Evolutionary conservation across 192 early-diverging fungal genomes (phyloP).

Genomic region (Coemansia sp.): DNA sequence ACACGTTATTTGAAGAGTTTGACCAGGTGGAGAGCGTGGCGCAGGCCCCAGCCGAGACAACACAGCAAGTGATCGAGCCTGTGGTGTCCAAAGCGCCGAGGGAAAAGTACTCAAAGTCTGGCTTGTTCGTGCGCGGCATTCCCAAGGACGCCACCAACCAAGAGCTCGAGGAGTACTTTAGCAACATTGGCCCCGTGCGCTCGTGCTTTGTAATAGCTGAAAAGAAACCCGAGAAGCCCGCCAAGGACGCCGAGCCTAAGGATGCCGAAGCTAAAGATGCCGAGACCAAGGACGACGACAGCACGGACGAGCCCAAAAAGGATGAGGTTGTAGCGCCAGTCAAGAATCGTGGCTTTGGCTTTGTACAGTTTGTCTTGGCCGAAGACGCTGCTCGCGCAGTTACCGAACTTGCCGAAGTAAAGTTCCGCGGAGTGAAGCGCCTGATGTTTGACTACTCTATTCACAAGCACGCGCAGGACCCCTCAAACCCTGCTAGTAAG

Average conservation of each 20-base stretch:
- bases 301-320: conserved; percentile 24
- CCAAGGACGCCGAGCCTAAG: neutral
- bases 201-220: conserved; percentile 86
- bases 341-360: conserved; percentile 84
- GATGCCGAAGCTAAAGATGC: conserved; percentile 23
- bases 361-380: conserved; percentile 73
- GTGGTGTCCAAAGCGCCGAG: conserved; percentile 10
- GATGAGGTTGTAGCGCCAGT: conserved; percentile 1
- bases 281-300: conserved; percentile 7
- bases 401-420: conserved; percentile 65
- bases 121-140: conserved; percentile 84
- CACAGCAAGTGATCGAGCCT: conserved; percentile 2
- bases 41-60: conserved; percentile 4
- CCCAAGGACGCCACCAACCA: conserved; percentile 77
- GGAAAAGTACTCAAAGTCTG: conserved; percentile 58
- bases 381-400: conserved; percentile 68
- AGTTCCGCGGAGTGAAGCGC: conserved; percentile 68
- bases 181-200: conserved; percentile 80
- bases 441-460: conserved; percentile 81
- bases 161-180: conserved; percentile 87
- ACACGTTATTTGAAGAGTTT: conserved; percentile 74
- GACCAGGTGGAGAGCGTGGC: conserved; percentile 57
- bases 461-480: conserved; percentile 20
- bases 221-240: conserved; percentile 39
- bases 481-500: neutral